Evolutionary conservation across 345 rosid genomes (phyloP).

Genomic region (Salix purpurea): DNA sequence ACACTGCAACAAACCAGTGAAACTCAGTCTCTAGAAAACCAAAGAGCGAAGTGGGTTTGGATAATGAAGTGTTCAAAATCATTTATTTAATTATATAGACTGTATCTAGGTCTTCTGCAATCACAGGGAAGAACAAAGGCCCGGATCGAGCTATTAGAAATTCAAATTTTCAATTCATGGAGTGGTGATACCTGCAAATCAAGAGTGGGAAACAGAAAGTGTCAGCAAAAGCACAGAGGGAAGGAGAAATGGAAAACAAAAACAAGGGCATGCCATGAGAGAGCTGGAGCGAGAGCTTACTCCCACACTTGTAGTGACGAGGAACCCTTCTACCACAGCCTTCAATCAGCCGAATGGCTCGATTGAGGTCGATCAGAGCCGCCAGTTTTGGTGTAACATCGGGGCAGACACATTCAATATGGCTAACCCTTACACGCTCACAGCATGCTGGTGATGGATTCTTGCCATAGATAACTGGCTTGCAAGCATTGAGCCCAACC

Average conservation of each 20-base stretch:
- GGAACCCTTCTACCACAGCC: constrained; percentile 41
- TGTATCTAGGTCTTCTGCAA: no score
- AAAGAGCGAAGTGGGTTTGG: no score
- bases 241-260: not conserved
- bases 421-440: constrained; percentile 31
- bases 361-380: constrained; percentile 32
- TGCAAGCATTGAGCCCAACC: constrained; percentile 31
- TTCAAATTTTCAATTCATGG: constrained; percentile 15
- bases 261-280: not conserved
- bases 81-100: no score
- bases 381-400: constrained; percentile 22
- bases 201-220: not conserved
- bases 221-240: not conserved
- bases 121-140: no score
- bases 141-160: no score
- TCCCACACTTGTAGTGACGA: constrained; percentile 42
- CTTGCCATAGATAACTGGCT: constrained; percentile 31
- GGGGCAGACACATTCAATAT: constrained; percentile 33
- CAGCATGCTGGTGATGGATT: constrained; percentile 36
- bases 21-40: no score
- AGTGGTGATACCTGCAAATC: constrained; percentile 28
- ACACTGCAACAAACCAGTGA: no score
- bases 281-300: constrained; percentile 19
- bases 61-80: no score
- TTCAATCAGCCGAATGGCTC: constrained; percentile 30